Base-by-base conservation (phyloP, 805 yeast species). In the Torulaspora delbrueckii region DNA sequence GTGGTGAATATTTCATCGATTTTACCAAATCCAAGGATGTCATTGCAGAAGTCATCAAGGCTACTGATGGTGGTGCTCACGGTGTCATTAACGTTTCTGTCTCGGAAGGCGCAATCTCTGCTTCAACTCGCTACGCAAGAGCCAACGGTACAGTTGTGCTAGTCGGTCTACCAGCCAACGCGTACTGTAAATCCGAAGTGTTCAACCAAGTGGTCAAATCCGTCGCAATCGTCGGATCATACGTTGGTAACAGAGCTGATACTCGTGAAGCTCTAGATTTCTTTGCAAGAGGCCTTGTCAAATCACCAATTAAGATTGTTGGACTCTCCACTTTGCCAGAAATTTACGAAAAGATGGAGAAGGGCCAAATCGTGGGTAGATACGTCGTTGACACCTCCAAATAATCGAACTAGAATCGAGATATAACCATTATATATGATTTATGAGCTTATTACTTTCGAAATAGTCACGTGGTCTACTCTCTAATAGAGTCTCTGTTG, bases 231-330 rank as follows among this genome's bases (percentile, higher is more conserved):
- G 79, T 74, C 66, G 95, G 93, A 56, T 85, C 95, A 41, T 84
- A 84, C 63, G 95, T 86, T 51, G 96, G 95, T 58, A 85, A 85
- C 79, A 82, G 95, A 70, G 84, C 84, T 53, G 95, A 87, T 69
- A 78, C 91, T 52, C 76, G 82, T 52, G 89, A 84, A 71, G 87
- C 89, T 41, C 69, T 84, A 57, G 84, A 81, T 58, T 82, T 83
- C 75, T 81, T 80, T 67, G 50, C 73, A 54, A 73, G 84, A 62
- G 88, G 87, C 46, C 70, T 77, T 62, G 81, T 82, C 66, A 72
- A 74, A 64, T 75, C 84, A 50, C 84, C 85, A 53, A 79, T 84
- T 72, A 78, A 78, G 72, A 64, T 86, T 65, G 86, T 81, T 40
- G 87, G 88, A 44, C 75, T 86, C 58, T 78, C 86, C 46, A 79